Base-by-base conservation (phyloP, 257 asterid genomes). In the Fraxinus quadrangulata region DNA sequence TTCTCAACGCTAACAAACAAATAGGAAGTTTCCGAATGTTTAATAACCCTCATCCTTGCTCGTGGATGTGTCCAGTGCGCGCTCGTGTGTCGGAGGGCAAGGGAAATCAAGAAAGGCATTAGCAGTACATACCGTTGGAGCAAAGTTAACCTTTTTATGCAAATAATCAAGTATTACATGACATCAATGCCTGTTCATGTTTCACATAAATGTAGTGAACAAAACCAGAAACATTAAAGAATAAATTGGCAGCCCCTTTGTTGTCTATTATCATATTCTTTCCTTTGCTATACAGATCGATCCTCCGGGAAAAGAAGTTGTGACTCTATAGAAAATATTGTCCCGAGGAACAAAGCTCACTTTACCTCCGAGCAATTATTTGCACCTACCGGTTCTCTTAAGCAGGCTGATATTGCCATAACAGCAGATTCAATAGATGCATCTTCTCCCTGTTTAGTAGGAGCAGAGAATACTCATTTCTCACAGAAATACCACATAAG, bases 401-500 rank as follows among this genome's bases (percentile, higher is more conserved):
- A 87, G 88, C 99, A 91, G 23, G 84, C 77, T 4, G 97, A 88
- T 74, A 92, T 86, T 14, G 97, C 97, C 86, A 83, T 79, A 10
- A 94, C 99, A 73, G 99, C 97, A 83, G 99, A 90, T 83, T 94
- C 95, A 51, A 90, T 87, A 71, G 98, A 92, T 75, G 91, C 86
- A 73, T 94, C 98, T 84, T 96, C 98, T 73, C 96, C 99, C 96
- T 91, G 71, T 39, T 71, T 71, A 81, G 76, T 61, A 16, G 12
- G 73, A 67, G 31, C 51, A 37, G 33, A 75, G 6, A 24, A 26
- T 26, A 69, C 16, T 0, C 6, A 33, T 61, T 68, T 67, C 40
- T 71, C 66, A 71, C 59, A 21, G 72, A 0, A 33, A 54, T 16
- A 34, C 9, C 56, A 39, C 4, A 21, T 26, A 77, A 42, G 56